A percentile compares a stretch with the other conserved stretches of the same genome.
phyloP scores from a whole-genome alignment of 1,139 yeast species.

The Pichia sp. region DNA sequence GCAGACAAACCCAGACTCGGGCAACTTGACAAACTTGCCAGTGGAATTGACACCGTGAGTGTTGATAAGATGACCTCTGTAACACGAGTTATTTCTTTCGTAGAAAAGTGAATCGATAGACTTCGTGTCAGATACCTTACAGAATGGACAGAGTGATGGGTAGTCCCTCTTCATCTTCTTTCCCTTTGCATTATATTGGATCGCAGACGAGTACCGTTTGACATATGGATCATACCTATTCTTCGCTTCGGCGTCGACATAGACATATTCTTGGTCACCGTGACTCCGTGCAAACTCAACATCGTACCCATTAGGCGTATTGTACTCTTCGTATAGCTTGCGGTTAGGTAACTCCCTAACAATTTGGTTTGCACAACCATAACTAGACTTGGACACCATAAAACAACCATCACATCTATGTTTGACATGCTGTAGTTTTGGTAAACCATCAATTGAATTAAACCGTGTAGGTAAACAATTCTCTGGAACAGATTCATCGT shows the following conservation, averaged over 20 bases:
- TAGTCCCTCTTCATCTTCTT: conserved; percentile 15
- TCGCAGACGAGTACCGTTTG: conserved; percentile 8
- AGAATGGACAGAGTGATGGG: conserved; percentile 18
- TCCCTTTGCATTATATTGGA: conserved; percentile 9
- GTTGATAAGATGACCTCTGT: conserved; percentile 21
- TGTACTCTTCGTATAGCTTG: conserved; percentile 10
- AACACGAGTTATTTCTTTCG: conserved; percentile 21
- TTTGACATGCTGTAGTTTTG: conserved; percentile 5
- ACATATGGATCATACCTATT: conserved; percentile 13
- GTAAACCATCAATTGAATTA: neutral
- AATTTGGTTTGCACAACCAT: conserved; percentile 15
- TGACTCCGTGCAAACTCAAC: conserved; percentile 9
- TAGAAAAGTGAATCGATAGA: conserved; percentile 15
- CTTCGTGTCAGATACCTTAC: conserved; percentile 8
- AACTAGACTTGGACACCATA: conserved; percentile 10
- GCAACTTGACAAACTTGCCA: conserved; percentile 13
- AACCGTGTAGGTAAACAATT: too few species aligned
- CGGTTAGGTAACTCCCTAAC: conserved; percentile 11
- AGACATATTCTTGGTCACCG: conserved; percentile 7
- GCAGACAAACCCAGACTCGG: conserved; percentile 14
- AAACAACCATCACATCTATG: conserved; percentile 16
- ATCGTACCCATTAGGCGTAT: conserved; percentile 14
- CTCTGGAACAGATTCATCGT: neutral
- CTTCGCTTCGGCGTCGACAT: conserved; percentile 9
- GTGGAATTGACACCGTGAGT: conserved; percentile 19